phyloP scores from a whole-genome alignment of 495 filamentous ascomycete species.

The Penicillium dipodomyicola region DNA sequence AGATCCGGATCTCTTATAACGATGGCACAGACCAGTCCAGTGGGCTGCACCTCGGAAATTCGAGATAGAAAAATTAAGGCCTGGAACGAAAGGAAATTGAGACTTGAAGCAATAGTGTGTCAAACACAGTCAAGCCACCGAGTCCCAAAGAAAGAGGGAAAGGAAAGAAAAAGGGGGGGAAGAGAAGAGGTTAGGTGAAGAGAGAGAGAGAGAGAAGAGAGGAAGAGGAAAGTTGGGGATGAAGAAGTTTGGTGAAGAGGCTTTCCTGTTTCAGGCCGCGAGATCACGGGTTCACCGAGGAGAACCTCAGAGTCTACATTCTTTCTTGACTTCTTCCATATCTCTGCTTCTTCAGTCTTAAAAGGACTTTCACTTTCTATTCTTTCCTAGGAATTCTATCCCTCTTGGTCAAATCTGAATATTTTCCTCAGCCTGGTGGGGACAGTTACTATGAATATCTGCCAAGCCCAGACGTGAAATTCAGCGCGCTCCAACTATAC shows the following conservation, averaged over 20 bases:
- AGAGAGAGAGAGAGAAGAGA: slow-evolving; percentile 12
- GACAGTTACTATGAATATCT: slow-evolving; percentile 27
- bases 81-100: slow-evolving; percentile 44
- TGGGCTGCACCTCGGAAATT: slow-evolving; percentile 42
- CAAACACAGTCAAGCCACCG: slow-evolving; percentile 46
- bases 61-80: slow-evolving; percentile 19
- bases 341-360: neutral
- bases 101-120: slow-evolving; percentile 46
- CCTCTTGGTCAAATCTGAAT: slow-evolving; percentile 12
- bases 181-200: slow-evolving; percentile 16
- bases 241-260: slow-evolving; percentile 23
- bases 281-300: slow-evolving; percentile 21
- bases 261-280: slow-evolving; percentile 24
- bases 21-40: slow-evolving; percentile 52
- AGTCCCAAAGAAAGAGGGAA: slow-evolving; percentile 28
- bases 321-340: slow-evolving; percentile 4
- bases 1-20: slow-evolving; percentile 32
- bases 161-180: slow-evolving; percentile 25
- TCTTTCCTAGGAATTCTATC: neutral
- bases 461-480: slow-evolving; percentile 22
- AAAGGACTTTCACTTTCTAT: neutral
- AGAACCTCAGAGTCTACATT: slow-evolving; percentile 16
- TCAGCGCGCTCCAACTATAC: slow-evolving; percentile 15
- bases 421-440: slow-evolving; percentile 17
- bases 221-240: slow-evolving; percentile 18